Percentiles rank a stretch among this genome's conserved stretches.
These are phyloP conservation scores for Paratrimastix pyriformis DNA, from an alignment of 78 protist genomes.

Conservation along the genomic window DNA sequence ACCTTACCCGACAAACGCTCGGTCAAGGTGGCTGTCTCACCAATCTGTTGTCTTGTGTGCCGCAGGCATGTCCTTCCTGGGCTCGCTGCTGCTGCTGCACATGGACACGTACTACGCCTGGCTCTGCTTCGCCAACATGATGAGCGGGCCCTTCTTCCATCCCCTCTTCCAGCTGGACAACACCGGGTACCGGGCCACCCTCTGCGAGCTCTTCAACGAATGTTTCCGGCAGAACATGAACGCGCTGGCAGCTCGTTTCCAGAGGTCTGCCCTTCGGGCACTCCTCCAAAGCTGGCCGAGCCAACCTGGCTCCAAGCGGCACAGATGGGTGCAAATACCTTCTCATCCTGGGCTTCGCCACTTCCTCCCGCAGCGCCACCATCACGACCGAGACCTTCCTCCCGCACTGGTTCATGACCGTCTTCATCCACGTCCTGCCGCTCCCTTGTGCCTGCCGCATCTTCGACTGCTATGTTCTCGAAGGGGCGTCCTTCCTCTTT, in stretches of 20 bases:
- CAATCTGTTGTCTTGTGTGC: background rate
- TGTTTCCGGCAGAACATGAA: too few relatives aligned
- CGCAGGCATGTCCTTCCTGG: slow-evolving; percentile 56
- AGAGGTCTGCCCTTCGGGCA: too few relatives aligned
- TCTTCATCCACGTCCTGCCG: slow-evolving; percentile 58
- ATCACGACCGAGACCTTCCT: slow-evolving; percentile 53
- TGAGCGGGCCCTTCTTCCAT: slow-evolving; percentile 47
- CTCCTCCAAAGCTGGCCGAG: too few relatives aligned
- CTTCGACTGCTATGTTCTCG: slow-evolving; percentile 63
- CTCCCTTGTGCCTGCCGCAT: slow-evolving; percentile 61
- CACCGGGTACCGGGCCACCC: slow-evolving; percentile 26
- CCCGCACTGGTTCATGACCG: slow-evolving; percentile 72
- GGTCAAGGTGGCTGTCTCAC: background rate
- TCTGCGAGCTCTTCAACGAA: slow-evolving; percentile 43
- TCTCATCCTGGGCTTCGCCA: too few relatives aligned
- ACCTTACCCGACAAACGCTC: background rate
- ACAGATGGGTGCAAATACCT: too few relatives aligned
- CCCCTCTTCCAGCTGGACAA: slow-evolving; percentile 59
- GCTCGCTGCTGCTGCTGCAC: slow-evolving; percentile 68
- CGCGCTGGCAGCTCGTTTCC: too few relatives aligned
- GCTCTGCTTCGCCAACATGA: slow-evolving; percentile 56
- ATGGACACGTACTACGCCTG: slow-evolving; percentile 61
- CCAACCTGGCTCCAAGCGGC: too few relatives aligned
- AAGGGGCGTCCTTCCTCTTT: slow-evolving; percentile 49
- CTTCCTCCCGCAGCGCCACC: too few relatives aligned